Base-by-base conservation (phyloP, 257 asterid species). In the Solanum megistacrolobum region DNA sequence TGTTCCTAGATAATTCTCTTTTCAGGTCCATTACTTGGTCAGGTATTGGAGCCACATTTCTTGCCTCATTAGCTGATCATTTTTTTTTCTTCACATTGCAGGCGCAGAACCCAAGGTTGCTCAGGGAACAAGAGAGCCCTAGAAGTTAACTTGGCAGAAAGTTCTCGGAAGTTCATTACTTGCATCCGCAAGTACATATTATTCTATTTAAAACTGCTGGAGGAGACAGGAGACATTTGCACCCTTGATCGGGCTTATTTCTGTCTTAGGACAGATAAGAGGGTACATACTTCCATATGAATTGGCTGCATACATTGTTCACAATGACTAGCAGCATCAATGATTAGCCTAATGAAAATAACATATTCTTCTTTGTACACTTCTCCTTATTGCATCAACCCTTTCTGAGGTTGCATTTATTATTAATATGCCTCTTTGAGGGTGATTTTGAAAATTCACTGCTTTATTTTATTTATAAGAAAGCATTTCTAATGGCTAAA, bases 111-210 rank as follows among this genome's bases (percentile, higher is more conserved):
- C 71, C 96, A 93, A 43, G 95, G 98, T 89, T 93, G 93, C 83
- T 93, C 95, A 65, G 98, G 95, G 87, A 96, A 93, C 94, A 94
- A 66, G 95, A 94, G 95, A 91, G 90, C 90, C 69, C 94, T 96
- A 89, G 99, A 97, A 93, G 98, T 97, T 84, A 93, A 97, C 93
- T 91, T 97, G 85, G 95, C 99, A 32, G 99, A 97, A 93, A 97
- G 98, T 92, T 97, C 98, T 62, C 95, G 99, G 86, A 97, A 97
- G 90, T 96, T 93, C 92, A 97, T 96, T 87, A 97, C 99, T 86
- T 96, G 99, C 93, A 96, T 97, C 86, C 91, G 99, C 95, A 97
- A 97, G 92, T 97, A 97, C 92, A 91, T 93, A 41, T 86, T 96
- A 84, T 96, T 97, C 89, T 96, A 97, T 92, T 87, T 97, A 92